These are phyloP conservation scores for Chamaecyparis obtusa DNA, from an alignment of 75 land plant genomes.

Conservation along the genomic window DNA sequence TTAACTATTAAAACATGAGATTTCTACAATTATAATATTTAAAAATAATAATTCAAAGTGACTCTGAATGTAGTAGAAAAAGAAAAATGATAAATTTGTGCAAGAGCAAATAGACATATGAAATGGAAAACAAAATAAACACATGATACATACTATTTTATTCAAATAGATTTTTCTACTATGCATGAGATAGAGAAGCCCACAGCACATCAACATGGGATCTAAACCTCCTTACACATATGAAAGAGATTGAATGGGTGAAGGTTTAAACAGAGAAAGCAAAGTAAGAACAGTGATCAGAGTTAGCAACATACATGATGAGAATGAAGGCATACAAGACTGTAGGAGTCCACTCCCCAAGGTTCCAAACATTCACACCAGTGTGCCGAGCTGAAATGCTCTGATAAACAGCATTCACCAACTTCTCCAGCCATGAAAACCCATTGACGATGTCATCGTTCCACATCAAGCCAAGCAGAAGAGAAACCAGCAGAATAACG, in stretches of 20 bases:
- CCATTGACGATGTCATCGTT: not conserved
- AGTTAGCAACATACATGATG: not conserved
- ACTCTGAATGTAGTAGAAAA: too few species aligned
- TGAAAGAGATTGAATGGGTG: not conserved
- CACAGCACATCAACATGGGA: too few species aligned
- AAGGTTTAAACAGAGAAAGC: not conserved
- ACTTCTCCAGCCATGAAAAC: not conserved
- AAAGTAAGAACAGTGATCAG: not conserved
- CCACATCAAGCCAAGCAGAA: not conserved
- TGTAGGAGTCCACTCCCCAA: not conserved
- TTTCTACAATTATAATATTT: too few species aligned
- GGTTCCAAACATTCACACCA: slow-evolving; percentile 5
- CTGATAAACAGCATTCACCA: not conserved
- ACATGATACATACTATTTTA: too few species aligned
- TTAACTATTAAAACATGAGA: too few species aligned
- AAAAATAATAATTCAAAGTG: too few species aligned
- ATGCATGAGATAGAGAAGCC: not conserved
- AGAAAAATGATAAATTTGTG: too few species aligned
- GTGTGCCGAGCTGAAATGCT: not conserved
- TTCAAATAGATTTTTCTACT: too few species aligned
- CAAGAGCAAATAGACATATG: too few species aligned
- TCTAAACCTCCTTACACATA: too few species aligned
- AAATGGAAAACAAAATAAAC: too few species aligned
- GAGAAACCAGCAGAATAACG: not conserved
- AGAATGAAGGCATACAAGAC: not conserved